phyloP scores from a whole-genome alignment of 345 rosid genomes.

The Camelina laxa region DNA sequence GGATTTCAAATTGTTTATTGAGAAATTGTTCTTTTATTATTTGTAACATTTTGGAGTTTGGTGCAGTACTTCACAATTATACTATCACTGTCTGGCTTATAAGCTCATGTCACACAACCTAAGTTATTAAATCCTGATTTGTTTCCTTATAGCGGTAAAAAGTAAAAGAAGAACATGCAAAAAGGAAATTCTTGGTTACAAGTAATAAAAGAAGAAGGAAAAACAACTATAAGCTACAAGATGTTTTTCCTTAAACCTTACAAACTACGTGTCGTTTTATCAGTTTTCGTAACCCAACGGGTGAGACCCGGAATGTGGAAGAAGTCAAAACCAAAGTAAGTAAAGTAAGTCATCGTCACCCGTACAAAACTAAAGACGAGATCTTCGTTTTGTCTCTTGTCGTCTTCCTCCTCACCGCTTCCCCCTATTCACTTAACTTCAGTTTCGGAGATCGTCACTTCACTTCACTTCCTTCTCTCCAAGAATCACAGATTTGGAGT shows the following conservation, averaged over 20 bases:
- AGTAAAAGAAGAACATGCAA: too few relatives aligned
- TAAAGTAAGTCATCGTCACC: background rate
- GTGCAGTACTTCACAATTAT: background rate
- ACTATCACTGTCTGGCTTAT: background rate
- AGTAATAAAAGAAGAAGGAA: background rate
- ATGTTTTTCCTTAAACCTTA: background rate
- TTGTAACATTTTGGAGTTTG: constrained; percentile 23
- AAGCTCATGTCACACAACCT: too few relatives aligned
- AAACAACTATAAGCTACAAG: background rate
- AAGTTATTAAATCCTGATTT: too few relatives aligned
- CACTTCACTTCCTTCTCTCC: background rate
- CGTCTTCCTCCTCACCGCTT: constrained; percentile 20
- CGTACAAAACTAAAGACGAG: background rate
- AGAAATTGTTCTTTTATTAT: constrained; percentile 5
- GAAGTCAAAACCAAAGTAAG: background rate
- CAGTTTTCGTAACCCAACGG: background rate
- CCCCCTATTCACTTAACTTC: constrained; percentile 1
- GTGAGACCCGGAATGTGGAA: background rate
- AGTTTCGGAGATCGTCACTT: constrained; percentile 17
- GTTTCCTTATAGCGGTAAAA: too few relatives aligned
- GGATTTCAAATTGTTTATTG: constrained; percentile 13
- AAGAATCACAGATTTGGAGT: background rate
- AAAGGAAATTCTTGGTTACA: background rate
- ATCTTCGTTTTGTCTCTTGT: constrained; percentile 16
- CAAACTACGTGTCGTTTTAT: constrained; percentile 7